Evolutionary conservation across 2,329 filamentous ascomycete genomes (phyloP).

Genomic region (Colletotrichum lentis): DNA sequence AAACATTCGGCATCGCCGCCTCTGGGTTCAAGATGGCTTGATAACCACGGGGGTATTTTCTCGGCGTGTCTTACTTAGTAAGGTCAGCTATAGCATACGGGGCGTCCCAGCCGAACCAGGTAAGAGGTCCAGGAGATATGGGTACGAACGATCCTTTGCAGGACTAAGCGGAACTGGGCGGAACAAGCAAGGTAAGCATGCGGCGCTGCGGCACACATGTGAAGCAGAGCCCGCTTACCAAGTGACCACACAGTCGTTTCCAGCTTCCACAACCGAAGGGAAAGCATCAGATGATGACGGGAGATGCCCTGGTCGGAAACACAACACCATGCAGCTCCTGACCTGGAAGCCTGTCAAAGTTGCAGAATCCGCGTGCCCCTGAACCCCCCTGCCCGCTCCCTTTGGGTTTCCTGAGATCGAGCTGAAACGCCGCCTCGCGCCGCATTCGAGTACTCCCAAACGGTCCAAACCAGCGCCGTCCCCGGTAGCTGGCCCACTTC

Average conservation of each 20-base stretch:
- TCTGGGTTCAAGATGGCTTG: neutral
- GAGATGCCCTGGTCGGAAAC: conserved; percentile 17
- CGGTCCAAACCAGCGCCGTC: conserved; percentile 38
- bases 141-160: neutral
- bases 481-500: neutral
- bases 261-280: conserved; percentile 24
- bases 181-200: too few relatives aligned
- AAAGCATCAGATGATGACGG: conserved; percentile 3
- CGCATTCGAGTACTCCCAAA: conserved; percentile 44
- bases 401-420: conserved; percentile 23
- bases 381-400: conserved; percentile 13
- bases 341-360: conserved; percentile 21
- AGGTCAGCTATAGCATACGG: neutral
- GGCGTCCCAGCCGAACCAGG: neutral
- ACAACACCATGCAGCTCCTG: conserved; percentile 20
- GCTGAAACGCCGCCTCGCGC: conserved; percentile 51
- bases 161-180: neutral
- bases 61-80: neutral
- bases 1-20: neutral
- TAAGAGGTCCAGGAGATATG: neutral
- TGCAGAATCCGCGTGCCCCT: conserved; percentile 2
- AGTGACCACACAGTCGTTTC: conserved; percentile 17
- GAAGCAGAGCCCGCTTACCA: neutral
- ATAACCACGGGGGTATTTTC: neutral
- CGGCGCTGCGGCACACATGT: too few relatives aligned